Evolutionary conservation across 2,329 filamentous ascomycete species (phyloP).

Genomic region (Fusarium decemcellulare): DNA sequence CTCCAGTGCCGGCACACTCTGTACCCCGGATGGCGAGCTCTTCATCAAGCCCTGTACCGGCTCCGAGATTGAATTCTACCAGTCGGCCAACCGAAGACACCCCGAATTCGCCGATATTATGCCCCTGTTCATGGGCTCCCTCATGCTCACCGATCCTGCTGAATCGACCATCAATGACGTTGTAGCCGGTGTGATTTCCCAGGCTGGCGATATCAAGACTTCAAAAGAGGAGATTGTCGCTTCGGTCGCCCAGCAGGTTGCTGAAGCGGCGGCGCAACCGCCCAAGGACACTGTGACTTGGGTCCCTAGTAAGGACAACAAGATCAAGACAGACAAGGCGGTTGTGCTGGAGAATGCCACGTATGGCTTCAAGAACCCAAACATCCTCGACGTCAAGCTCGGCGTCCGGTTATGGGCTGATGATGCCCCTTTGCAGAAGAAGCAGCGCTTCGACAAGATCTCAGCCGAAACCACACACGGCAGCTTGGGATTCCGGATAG

Average conservation of each 20-base stretch:
- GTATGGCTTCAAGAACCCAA: slow-evolving; percentile 84
- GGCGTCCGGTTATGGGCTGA: slow-evolving; percentile 90
- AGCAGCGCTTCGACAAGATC: slow-evolving; percentile 72
- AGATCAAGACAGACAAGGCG: slow-evolving; percentile 82
- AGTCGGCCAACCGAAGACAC: slow-evolving; percentile 76
- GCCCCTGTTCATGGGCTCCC: slow-evolving; percentile 86
- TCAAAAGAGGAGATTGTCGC: slow-evolving; percentile 52
- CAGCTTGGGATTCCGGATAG: slow-evolving; percentile 73
- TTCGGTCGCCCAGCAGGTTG: slow-evolving; percentile 51
- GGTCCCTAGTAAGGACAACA: slow-evolving; percentile 65
- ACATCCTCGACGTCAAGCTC: slow-evolving; percentile 94
- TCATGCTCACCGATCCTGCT: slow-evolving; percentile 74
- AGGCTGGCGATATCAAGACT: slow-evolving; percentile 51
- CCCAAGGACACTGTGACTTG: slow-evolving; percentile 52
- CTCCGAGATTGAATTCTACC: slow-evolving; percentile 91
- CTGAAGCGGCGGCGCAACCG: slow-evolving; percentile 28
- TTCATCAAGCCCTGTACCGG: slow-evolving; percentile 95
- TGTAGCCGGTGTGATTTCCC: slow-evolving; percentile 60
- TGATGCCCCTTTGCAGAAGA: slow-evolving; percentile 72
- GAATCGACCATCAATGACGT: slow-evolving; percentile 64
- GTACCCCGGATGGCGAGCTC: slow-evolving; percentile 84
- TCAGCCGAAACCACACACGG: slow-evolving; percentile 71
- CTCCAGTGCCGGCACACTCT: slow-evolving; percentile 88
- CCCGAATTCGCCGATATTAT: slow-evolving; percentile 84
- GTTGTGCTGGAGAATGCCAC: slow-evolving; percentile 90